phyloP scores from a whole-genome alignment of 306 rosid species.

The Oxytropis ochrocephala region DNA sequence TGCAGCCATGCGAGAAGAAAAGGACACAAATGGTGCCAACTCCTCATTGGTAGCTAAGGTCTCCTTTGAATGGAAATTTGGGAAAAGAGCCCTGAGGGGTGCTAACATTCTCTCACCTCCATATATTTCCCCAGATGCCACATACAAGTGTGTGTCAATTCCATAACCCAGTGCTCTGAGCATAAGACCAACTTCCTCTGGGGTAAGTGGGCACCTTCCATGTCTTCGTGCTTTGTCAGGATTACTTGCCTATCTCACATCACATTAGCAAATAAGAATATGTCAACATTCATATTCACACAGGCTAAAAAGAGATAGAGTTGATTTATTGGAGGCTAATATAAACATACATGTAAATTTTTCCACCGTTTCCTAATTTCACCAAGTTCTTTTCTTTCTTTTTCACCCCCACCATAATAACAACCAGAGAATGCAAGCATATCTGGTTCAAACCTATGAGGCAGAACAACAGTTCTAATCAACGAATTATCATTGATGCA shows the following conservation, averaged over 20 bases:
- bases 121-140: constrained; percentile 90
- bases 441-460: constrained; percentile 78
- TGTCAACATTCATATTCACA: constrained; percentile 13
- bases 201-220: constrained; percentile 95
- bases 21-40: constrained; percentile 59
- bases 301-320: background rate
- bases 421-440: constrained; percentile 99
- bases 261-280: background rate
- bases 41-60: constrained; percentile 60
- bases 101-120: constrained; percentile 74
- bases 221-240: constrained; percentile 78
- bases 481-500: background rate
- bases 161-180: constrained; percentile 77
- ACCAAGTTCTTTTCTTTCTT: constrained; percentile 68
- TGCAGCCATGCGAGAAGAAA: constrained; percentile 97
- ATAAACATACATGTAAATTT: constrained; percentile 61
- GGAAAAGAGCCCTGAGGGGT: constrained; percentile 75
- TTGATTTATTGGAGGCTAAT: background rate
- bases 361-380: constrained; percentile 76
- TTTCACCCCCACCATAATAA: constrained; percentile 94
- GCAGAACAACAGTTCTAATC: constrained; percentile 13
- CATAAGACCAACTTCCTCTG: constrained; percentile 93
- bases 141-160: constrained; percentile 68
- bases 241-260: constrained; percentile 43
- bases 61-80: constrained; percentile 76